phyloP scores from a whole-genome alignment of 192 early-diverging fungal species.

The Podila verticillata region DNA sequence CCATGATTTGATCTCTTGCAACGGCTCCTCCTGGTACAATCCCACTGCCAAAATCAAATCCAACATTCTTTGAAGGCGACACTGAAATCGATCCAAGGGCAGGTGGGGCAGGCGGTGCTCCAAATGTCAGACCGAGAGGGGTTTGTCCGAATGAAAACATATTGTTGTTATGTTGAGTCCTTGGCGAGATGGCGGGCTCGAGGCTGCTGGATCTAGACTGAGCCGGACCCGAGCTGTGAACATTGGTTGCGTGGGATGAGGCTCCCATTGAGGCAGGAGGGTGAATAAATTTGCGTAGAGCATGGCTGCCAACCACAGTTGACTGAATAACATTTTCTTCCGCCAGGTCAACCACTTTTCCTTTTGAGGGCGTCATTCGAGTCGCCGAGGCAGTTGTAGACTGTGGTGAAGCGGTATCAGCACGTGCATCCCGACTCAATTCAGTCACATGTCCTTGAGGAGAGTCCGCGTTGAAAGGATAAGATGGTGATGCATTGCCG shows the following conservation, averaged over 20 bases:
- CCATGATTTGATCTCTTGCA: not conserved
- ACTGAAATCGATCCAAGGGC: not conserved
- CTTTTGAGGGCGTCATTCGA: not conserved
- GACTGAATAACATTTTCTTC: conserved; percentile 35
- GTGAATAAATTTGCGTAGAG: conserved; percentile 26
- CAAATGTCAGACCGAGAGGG: not conserved
- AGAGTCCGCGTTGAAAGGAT: too few relatives aligned
- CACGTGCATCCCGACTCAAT: not conserved
- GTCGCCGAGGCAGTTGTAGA: not conserved
- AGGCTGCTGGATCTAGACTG: conserved; percentile 16
- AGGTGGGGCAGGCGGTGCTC: not conserved
- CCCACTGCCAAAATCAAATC: conserved; percentile 32
- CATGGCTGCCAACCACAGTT: conserved; percentile 39
- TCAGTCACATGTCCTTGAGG: not conserved
- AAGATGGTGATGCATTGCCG: too few relatives aligned
- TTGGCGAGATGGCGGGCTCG: conserved; percentile 5
- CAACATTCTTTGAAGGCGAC: conserved; percentile 15
- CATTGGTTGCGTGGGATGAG: not conserved
- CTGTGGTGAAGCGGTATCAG: not conserved
- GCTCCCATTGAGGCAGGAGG: conserved; percentile 6
- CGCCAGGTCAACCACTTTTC: conserved; percentile 33
- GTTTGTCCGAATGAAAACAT: conserved; percentile 35
- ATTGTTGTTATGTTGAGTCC: not conserved
- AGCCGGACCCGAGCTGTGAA: not conserved
- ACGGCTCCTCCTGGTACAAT: conserved; percentile 7